Percentiles rank a stretch among this genome's conserved stretches.
Evolutionary conservation across 2,329 filamentous ascomycete species (phyloP).

Genomic region (Diaporthe nobilis): DNA sequence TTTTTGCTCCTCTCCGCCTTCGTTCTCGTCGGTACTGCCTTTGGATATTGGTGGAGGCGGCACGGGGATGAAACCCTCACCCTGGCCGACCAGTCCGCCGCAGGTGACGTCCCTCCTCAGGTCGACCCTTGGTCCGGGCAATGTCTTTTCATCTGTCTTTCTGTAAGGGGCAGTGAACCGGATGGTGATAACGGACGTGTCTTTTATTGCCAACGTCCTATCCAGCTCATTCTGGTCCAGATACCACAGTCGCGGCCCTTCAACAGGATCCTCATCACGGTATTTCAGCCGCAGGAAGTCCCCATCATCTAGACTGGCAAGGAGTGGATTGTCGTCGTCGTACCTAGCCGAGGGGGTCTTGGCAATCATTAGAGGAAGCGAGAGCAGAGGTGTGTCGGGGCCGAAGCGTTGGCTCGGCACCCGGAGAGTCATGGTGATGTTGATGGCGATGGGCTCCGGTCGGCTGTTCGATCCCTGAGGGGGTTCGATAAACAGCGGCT

Average conservation of each 20-base stretch:
- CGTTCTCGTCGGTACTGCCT: too few relatives aligned
- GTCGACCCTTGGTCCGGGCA: conserved; percentile 31
- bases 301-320: neutral
- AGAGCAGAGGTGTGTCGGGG: conserved; percentile 7
- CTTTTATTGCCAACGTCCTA: neutral
- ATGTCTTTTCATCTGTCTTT: conserved; percentile 32
- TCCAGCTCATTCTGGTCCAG: neutral
- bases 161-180: conserved; percentile 32
- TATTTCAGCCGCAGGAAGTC: neutral
- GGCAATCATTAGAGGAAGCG: conserved; percentile 20
- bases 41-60: neutral
- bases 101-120: conserved; percentile 32
- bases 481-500: neutral
- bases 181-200: neutral
- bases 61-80: conserved; percentile 21
- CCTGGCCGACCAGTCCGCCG: conserved; percentile 33
- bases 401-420: conserved; percentile 8
- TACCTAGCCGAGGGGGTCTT: conserved; percentile 28
- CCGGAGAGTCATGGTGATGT: conserved; percentile 17
- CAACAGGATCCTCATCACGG: conserved; percentile 16
- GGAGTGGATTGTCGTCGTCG: conserved; percentile 22
- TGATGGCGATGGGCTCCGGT: conserved; percentile 19
- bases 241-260: conserved; percentile 33
- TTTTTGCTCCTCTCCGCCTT: neutral
- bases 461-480: neutral